Evolutionary conservation across 1,284 basidiomycete species (phyloP).

Genomic region (Fomitiporia mediterranea): DNA sequence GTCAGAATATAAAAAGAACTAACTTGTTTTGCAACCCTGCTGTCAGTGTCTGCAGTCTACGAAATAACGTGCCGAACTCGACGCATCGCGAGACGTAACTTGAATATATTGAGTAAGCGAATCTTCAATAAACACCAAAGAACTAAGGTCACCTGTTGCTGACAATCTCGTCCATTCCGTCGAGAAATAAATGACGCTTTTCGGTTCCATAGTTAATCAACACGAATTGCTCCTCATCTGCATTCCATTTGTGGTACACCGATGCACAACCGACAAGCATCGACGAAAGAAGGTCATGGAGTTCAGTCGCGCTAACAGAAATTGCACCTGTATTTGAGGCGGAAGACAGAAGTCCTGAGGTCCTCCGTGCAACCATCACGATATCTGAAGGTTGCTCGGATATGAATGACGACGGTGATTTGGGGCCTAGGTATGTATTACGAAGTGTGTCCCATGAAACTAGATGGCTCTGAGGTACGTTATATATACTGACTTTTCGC

Average conservation of each 20-base stretch:
- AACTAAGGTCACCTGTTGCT: constrained; percentile 45
- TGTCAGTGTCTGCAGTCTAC: constrained; percentile 57
- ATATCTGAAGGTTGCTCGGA: constrained; percentile 54
- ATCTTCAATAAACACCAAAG: neutral
- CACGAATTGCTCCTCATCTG: constrained; percentile 44
- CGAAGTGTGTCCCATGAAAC: constrained; percentile 44
- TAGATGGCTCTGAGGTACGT: neutral
- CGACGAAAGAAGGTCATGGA: constrained; percentile 48
- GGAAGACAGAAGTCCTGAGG: constrained; percentile 40
- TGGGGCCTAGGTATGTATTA: constrained; percentile 28
- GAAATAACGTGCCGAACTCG: constrained; percentile 55
- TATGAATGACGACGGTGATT: constrained; percentile 46
- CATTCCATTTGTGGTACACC: constrained; percentile 56
- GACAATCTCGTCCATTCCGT: constrained; percentile 50
- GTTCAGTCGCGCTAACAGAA: constrained; percentile 41
- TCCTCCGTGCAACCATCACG: constrained; percentile 44
- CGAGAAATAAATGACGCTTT: constrained; percentile 39
- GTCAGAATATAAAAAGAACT: constrained; percentile 8
- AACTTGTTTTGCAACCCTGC: constrained; percentile 43
- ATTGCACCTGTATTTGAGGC: constrained; percentile 35
- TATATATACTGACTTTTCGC: neutral
- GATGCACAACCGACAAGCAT: constrained; percentile 64
- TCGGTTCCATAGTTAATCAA: constrained; percentile 30
- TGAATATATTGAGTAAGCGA: constrained; percentile 7
- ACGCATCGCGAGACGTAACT: constrained; percentile 60